phyloP scores from a whole-genome alignment of 2,329 filamentous ascomycete species.

The Mollisia scopiformis region DNA sequence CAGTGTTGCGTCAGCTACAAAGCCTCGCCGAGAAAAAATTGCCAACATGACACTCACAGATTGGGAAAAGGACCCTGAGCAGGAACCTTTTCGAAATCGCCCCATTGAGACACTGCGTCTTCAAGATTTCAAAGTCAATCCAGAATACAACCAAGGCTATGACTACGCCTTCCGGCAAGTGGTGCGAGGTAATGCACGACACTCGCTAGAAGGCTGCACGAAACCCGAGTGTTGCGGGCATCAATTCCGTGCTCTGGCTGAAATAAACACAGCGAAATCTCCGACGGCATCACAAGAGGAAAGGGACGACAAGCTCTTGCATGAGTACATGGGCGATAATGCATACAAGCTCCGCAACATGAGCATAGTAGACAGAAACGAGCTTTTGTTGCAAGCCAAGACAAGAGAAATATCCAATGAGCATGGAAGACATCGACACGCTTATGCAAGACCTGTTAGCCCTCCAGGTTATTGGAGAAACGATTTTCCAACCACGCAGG shows the following conservation, averaged over 20 bases:
- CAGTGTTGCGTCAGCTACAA: neutral
- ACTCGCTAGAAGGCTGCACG: slow-evolving; percentile 64
- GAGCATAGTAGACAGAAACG: slow-evolving; percentile 61
- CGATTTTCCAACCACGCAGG: slow-evolving; percentile 89
- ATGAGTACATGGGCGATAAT: slow-evolving; percentile 58
- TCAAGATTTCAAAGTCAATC: slow-evolving; percentile 68
- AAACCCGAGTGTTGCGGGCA: slow-evolving; percentile 56
- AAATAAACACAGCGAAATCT: slow-evolving; percentile 23
- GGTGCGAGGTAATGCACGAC: slow-evolving; percentile 60
- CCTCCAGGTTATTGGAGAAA: slow-evolving; percentile 90
- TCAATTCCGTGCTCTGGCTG: slow-evolving; percentile 35
- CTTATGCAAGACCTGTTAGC: slow-evolving; percentile 69
- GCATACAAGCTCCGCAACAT: slow-evolving; percentile 62
- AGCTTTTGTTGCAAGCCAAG: slow-evolving; percentile 75
- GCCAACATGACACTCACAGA: neutral
- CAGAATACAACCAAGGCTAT: slow-evolving; percentile 58
- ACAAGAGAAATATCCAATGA: slow-evolving; percentile 73
- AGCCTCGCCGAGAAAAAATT: neutral
- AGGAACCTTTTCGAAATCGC: slow-evolving; percentile 42
- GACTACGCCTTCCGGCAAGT: slow-evolving; percentile 64
- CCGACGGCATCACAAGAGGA: slow-evolving; percentile 32
- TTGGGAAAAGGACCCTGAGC: slow-evolving; percentile 10
- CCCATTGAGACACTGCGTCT: slow-evolving; percentile 44
- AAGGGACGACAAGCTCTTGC: slow-evolving; percentile 54
- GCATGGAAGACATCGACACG: slow-evolving; percentile 76